Percentiles rank a stretch among this genome's conserved stretches.
phyloP scores from a whole-genome alignment of 495 filamentous ascomycete genomes.

The Talaromyces adpressus region DNA sequence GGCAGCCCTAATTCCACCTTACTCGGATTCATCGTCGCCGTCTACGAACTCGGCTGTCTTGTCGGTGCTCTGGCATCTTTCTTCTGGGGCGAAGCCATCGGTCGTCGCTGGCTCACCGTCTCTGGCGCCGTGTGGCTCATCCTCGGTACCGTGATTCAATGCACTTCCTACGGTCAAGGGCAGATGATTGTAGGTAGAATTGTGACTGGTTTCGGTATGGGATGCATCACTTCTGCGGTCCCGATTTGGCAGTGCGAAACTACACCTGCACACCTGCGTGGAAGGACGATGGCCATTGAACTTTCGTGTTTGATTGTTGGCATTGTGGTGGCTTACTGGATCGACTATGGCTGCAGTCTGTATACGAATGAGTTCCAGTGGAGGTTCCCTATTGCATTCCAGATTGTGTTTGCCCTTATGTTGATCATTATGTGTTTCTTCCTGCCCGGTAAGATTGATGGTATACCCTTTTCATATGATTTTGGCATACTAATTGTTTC shows the following conservation, averaged over 20 bases:
- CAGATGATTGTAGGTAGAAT: conserved; percentile 62
- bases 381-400: conserved; percentile 53
- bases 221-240: conserved; percentile 59
- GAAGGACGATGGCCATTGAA: conserved; percentile 70
- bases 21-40: conserved; percentile 31
- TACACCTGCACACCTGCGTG: conserved; percentile 63
- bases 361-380: conserved; percentile 42
- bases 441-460: conserved; percentile 59
- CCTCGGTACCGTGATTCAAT: conserved; percentile 60
- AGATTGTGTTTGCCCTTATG: conserved; percentile 50
- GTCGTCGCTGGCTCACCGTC: conserved; percentile 63
- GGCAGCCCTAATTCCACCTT: conserved; percentile 7
- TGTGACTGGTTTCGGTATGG: conserved; percentile 61
- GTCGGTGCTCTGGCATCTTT: conserved; percentile 61
- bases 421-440: conserved; percentile 50
- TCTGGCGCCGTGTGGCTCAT: conserved; percentile 62
- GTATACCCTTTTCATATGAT: conserved; percentile 34
- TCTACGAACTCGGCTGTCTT: conserved; percentile 72
- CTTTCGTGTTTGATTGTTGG: conserved; percentile 65
- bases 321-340: conserved; percentile 62
- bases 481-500: background rate
- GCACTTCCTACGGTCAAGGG: conserved; percentile 47
- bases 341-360: conserved; percentile 45
- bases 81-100: conserved; percentile 64
- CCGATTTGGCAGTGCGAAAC: conserved; percentile 78